Evolutionary conservation across 768 basidiomycete genomes (phyloP), one percentile per base, ranked within the genome.

Genomic region (Candolleomyces aberdarensis): DNA sequence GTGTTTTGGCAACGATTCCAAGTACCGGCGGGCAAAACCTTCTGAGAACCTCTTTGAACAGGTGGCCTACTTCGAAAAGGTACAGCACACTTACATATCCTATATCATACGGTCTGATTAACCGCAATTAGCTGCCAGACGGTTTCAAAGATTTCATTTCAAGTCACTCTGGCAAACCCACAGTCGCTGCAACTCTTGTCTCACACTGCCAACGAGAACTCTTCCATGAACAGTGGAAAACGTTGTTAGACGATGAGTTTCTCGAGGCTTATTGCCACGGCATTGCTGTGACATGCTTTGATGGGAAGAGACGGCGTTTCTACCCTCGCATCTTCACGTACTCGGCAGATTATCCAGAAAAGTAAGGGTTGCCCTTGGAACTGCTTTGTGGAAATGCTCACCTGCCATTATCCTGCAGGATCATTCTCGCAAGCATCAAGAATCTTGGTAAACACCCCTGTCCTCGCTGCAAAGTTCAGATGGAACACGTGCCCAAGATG

Each of bases 361-460:
- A 66, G 67, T 66, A n/a, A n/a, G 44, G 36, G 63, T 63, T 26
- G 26, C 26, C 5, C 20, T 8, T 32, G 14, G n/a, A n/a, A 20
- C 9, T 3, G 9, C 8, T 43, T 32, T 5, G 19, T 44, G 51
- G 8, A 3, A 10, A 26, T 49, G 54, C n/a, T 15, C 14, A 10
- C 26, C 20, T 19, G 32, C 32, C 9, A 8, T 17, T 17, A 17
- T 20, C 60, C 20, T 8, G 3, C 58, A 72, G 74, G 48, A 65
- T 69, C 50, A 62, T 74, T 3, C 56, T 75, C 8, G 70, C 72
- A 36, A 67, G 67, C 5, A 71, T 81, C 17, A 65, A 70, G n/a
- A 69, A 75, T 54, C 70, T 72, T 13, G 80, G 76, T 1, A 22
- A 60, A 3, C 79, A 71, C 52, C 74, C 73, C 5, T 77, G 75